Base-by-base conservation (phyloP, 495 filamentous ascomycete genomes). In the Penicillium cataractarum region DNA sequence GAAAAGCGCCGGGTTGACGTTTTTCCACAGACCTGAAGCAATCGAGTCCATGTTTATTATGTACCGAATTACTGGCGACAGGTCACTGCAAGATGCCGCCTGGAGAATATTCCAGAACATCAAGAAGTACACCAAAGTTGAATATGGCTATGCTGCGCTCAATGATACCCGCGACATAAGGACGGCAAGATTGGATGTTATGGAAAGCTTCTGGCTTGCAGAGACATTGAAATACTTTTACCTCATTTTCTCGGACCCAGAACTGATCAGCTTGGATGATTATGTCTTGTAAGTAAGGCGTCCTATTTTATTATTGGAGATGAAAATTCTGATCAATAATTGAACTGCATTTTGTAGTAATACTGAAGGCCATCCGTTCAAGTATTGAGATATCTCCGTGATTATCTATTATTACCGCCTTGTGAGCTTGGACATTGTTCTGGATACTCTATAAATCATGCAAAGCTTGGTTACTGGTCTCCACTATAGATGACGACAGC, bases 161-260 rank as follows among this genome's bases (percentile, higher is more conserved):
- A 57, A 71, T 9, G 83, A 90, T 61, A 87, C 90, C 51, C 80
- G 76, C 9, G 62, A 73, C 26, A 56, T 44, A 1, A 52, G 69
- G 9, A 65, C 79, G 3, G 52, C 35, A 27, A 71, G 78, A 29
- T 60, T 71, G 27, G 80, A 85, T 59, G 76, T 78, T 24, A 85
- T 85, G 82, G 82, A 85, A 70, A 84, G 81, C 54, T 84, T 83
- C 63, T 84, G 82, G 83, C 71, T 85, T 56, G 88, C 90, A 6
- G 92, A 96, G 76, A 95, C 92, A 19, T 76, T 96, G 63, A 99
- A 97, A 71, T 97, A 97, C 71, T 96, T 97, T 64, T 97, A 95
- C 67, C 73, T 97, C 62, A 82, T 97, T 60, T 99, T 92, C 74
- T 88, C 84, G 22, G 86, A 88, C 57, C 87, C 89, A 3, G 80